Conservation (phyloP, 2,329 filamentous ascomycete genomes). For the Claviceps purpurea region DNA sequence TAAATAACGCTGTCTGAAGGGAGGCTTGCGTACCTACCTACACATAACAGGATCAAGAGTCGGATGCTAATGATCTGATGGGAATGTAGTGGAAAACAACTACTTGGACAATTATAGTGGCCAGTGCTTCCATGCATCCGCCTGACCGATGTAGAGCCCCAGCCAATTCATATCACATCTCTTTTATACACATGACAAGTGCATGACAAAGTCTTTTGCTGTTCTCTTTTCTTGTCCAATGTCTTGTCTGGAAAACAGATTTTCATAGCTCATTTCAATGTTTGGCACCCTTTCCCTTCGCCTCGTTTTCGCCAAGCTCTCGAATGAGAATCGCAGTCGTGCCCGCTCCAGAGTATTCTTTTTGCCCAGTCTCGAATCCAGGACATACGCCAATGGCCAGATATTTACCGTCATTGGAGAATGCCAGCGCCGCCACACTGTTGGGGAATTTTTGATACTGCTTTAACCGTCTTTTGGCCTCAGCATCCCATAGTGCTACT, state of each 20-base stretch:
- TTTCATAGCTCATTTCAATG: constrained; percentile 17
- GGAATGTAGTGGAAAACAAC: not conserved
- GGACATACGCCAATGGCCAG: constrained; percentile 73
- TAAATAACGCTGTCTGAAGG: not conserved
- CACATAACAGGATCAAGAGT: not conserved
- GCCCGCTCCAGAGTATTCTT: constrained; percentile 61
- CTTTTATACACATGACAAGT: not conserved
- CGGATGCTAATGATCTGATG: too few relatives aligned
- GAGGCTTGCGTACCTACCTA: not conserved
- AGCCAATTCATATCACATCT: not conserved
- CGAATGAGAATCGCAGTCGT: constrained; percentile 67
- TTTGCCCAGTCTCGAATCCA: constrained; percentile 76
- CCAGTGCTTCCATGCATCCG: constrained; percentile 11
- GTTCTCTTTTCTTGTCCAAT: not conserved
- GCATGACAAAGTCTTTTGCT: not conserved
- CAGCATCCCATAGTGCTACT: constrained; percentile 86
- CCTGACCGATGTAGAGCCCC: constrained; percentile 16
- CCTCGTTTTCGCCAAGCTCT: constrained; percentile 76
- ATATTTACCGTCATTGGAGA: constrained; percentile 63
- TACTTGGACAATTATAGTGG: not conserved
- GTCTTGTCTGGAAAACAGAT: not conserved
- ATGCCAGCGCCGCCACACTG: constrained; percentile 64
- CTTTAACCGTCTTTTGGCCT: constrained; percentile 77
- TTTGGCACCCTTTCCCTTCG: constrained; percentile 70
- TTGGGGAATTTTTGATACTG: constrained; percentile 78